These are phyloP conservation scores for Trichodelitschia bisporula DNA, from an alignment of 495 filamentous ascomycete genomes.

Conservation along the genomic window DNA sequence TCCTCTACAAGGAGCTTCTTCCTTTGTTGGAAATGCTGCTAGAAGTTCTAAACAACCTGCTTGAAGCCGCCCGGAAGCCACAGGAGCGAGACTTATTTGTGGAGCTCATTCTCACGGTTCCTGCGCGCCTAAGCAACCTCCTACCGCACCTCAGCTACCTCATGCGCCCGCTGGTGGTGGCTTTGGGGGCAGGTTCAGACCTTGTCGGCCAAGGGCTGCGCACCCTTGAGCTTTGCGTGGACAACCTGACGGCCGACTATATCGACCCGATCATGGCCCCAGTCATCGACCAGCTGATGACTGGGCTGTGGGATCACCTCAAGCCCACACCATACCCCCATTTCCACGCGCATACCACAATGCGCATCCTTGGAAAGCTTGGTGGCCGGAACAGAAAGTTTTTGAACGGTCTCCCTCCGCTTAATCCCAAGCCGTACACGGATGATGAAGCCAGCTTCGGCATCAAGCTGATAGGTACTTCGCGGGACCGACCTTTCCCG, in stretches of 20 bases:
- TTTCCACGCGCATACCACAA: constrained; percentile 89
- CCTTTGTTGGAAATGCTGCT: constrained; percentile 91
- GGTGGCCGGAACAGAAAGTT: constrained; percentile 90
- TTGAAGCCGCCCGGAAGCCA: constrained; percentile 70
- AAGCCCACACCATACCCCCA: constrained; percentile 84
- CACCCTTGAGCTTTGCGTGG: constrained; percentile 89
- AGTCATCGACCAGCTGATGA: constrained; percentile 96
- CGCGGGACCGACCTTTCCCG: constrained; percentile 68
- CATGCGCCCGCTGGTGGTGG: constrained; percentile 92
- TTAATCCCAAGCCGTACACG: constrained; percentile 59
- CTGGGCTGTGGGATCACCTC: constrained; percentile 82
- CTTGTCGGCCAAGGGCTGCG: constrained; percentile 83
- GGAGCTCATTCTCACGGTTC: constrained; percentile 86
- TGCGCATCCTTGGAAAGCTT: constrained; percentile 93
- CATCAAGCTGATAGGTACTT: constrained; percentile 66
- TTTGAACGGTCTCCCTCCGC: constrained; percentile 59
- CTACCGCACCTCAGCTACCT: constrained; percentile 91
- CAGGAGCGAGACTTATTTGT: constrained; percentile 89
- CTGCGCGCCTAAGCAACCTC: constrained; percentile 80
- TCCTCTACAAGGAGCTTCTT: constrained; percentile 91
- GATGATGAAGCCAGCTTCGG: constrained; percentile 76
- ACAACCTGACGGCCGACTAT: constrained; percentile 95
- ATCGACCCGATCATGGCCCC: constrained; percentile 97
- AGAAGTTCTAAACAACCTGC: constrained; percentile 83
- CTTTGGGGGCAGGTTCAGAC: constrained; percentile 72